phyloP scores from a whole-genome alignment of 2,329 filamentous ascomycete genomes.

The Colletotrichum sp. region DNA sequence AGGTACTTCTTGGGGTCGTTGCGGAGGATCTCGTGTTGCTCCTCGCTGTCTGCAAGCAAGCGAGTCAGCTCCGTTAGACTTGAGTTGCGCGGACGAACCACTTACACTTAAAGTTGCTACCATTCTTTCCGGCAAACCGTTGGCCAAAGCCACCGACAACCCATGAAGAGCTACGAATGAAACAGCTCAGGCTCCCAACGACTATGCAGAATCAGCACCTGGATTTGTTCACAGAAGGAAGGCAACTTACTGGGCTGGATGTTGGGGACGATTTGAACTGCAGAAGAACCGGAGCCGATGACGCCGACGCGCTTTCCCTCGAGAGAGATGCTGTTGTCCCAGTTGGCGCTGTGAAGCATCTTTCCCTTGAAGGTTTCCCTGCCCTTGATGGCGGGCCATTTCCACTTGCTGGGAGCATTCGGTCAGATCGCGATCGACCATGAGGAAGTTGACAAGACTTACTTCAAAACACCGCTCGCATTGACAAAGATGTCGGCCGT shows the following conservation, averaged over 20 bases:
- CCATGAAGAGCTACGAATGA: conserved; percentile 47
- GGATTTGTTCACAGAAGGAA: not conserved
- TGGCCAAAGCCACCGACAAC: conserved; percentile 53
- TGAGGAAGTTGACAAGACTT: conserved; percentile 22
- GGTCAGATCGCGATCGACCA: not conserved
- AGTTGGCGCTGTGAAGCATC: conserved; percentile 33
- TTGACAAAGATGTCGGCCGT: conserved; percentile 26
- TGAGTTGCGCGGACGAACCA: not conserved
- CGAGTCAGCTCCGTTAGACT: not conserved
- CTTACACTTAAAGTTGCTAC: conserved; percentile 50
- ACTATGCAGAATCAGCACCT: not conserved
- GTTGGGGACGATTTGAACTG: conserved; percentile 35
- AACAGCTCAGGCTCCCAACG: conserved; percentile 16
- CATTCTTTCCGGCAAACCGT: conserved; percentile 48
- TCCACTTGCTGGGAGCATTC: conserved; percentile 24
- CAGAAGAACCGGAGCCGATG: conserved; percentile 32
- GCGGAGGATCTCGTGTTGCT: conserved; percentile 52
- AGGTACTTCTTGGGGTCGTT: conserved; percentile 59
- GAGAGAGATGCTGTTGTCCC: conserved; percentile 28
- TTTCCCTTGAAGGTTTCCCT: conserved; percentile 31
- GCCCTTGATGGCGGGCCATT: conserved; percentile 34
- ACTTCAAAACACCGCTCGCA: conserved; percentile 50
- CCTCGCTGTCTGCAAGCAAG: conserved; percentile 29
- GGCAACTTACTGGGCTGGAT: conserved; percentile 21
- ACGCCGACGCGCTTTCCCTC: conserved; percentile 31